Evolutionary conservation across 2,329 filamentous ascomycete genomes (phyloP), one percentile per base, ranked within the genome.

Genomic region (Aspergillus sp.): DNA sequence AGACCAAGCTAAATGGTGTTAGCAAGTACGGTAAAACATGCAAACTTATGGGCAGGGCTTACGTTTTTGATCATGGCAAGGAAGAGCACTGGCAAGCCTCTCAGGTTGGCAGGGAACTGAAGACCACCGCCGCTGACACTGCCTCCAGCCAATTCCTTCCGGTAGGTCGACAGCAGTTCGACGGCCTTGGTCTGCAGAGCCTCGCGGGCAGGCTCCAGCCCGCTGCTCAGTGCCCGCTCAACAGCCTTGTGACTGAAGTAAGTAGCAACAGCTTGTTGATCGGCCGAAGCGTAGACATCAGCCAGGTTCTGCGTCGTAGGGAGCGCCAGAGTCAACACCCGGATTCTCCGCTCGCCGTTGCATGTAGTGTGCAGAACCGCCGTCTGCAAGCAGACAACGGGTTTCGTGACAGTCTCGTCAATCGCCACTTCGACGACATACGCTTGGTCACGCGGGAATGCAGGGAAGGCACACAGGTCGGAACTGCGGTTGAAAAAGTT

Each of bases 401-500:
- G 92, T 82, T 96, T 96, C 50, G 89, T 91, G 62, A 99, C 83
- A 38, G 87, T 95, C 80, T 99, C 95, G 70, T 99, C 95, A 66
- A 99, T 98, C 13, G 95, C 93, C 58, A 99, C 96, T 77, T 99
- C 95, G 19, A 99, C 94, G 47, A 98, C 95, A 73, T 98, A 98
- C 64, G 91, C 92, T 77, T 99, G 95, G 71, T 99, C 95, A 73
- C 95, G 89, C 32, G 95, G 95, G 82, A 99, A 98, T 0, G 95
- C 93, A 1, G 95, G 95, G 84, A 99, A 99, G 11, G 95, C 95
- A 75, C 95, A 98, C 32, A 99, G 86, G 79, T 99, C 95, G 15
- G 93, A 97, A 74, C 92, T 96, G 68, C 95, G 87, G 82, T 98
- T 99, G 84, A 99, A 99, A 80, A 99, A 99, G 81, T 99, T 99